Base-by-base conservation (phyloP, 2,329 filamentous ascomycete genomes). In the Sporothrix brasiliensis region DNA sequence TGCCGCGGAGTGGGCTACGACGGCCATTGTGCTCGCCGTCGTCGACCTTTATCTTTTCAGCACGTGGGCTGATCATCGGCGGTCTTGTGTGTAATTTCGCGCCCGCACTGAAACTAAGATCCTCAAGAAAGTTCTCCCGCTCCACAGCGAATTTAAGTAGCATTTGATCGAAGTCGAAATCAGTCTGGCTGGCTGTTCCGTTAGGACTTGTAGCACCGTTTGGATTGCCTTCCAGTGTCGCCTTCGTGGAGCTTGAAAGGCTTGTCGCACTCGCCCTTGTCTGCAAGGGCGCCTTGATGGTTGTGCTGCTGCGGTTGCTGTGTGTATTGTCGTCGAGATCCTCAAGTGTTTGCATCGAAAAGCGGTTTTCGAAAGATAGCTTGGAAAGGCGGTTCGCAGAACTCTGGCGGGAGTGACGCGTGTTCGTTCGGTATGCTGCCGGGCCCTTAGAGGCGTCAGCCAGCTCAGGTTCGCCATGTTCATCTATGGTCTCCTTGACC, bases 101-200 rank as follows among this genome's bases (percentile, higher is more conserved):
- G 56, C 94, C 93, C 27, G 94, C 93, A 74, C 88, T 92, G 79
- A 98, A 93, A 74, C 90, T 93, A 69, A 98, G 86, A 79, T 99
- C 95, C 74, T 97, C 92, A 68, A 98, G 83, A 76, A 99, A 99
- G 72, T 90, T 91, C 76, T 99, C 95, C 74, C 95, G 87, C 82
- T 98, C 94, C n/a, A 90, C 91, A 60, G 95, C 93, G 79, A 99
- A 99, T 81, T 97, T 98, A 76, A 93, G 83, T 75, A 99, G 85
- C 34, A 95, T 94, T 77, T 92, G 90, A 78, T 98, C 95, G 77
- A 99, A 99, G 79, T 98, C 95, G 77, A 92, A 93, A 77, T 97
- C 93, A 71, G 80, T 11, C 6, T 49, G 49, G 47, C 44, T 39
- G 34, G 21, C 34, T 2, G 81, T 73, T 86, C 83, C 75, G 50